Conservation (phyloP, 257 asterid species). For the Solanum sejunctum region DNA sequence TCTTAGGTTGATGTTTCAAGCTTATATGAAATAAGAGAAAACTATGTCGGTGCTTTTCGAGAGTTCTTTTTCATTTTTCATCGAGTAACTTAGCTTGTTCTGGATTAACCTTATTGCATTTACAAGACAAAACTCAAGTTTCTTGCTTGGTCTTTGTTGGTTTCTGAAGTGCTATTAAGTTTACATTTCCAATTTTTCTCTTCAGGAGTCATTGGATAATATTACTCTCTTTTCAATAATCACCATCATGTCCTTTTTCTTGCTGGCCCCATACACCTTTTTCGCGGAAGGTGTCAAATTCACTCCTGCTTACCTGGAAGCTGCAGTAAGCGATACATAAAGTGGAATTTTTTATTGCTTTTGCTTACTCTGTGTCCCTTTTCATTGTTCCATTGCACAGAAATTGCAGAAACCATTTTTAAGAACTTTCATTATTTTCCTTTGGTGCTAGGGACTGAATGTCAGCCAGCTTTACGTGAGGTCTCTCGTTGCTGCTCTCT, state of each 20-base stretch:
- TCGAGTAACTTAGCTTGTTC: not conserved
- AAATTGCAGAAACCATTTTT: not conserved
- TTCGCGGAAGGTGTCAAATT: constrained; percentile 42
- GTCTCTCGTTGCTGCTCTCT: constrained; percentile 61
- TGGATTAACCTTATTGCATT: not conserved
- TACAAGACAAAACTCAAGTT: not conserved
- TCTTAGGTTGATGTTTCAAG: not conserved
- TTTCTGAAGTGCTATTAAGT: constrained; percentile 7
- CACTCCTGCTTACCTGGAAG: constrained; percentile 61
- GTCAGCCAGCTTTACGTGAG: constrained; percentile 45
- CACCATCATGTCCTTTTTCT: constrained; percentile 40
- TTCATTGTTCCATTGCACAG: not conserved
- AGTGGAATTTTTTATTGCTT: not conserved
- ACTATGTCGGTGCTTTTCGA: not conserved
- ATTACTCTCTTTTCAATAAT: constrained; percentile 42
- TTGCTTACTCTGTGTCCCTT: not conserved
- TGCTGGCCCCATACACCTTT: constrained; percentile 33
- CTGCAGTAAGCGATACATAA: constrained; percentile 45
- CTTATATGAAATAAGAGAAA: not conserved
- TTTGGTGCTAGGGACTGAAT: constrained; percentile 44
- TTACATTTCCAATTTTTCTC: not conserved
- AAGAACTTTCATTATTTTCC: not conserved
- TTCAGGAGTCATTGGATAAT: constrained; percentile 44
- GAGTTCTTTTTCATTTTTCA: not conserved
- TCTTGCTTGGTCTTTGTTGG: not conserved